Percentiles rank a stretch among this genome's conserved stretches.
Conservation (phyloP, 306 rosid genomes). For the Coriaria nepalensis region DNA sequence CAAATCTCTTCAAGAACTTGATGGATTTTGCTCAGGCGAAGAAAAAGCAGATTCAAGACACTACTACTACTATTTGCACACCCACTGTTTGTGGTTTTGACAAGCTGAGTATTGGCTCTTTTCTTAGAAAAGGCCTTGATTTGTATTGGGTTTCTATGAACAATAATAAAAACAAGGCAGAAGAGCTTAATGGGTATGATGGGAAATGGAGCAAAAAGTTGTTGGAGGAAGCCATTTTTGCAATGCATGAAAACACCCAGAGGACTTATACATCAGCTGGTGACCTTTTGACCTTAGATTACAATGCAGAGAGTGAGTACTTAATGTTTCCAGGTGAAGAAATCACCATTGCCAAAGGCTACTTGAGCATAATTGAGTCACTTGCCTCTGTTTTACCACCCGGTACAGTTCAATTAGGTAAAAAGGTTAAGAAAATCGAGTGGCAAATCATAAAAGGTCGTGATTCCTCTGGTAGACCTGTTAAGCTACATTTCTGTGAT, state of each 20-base stretch:
- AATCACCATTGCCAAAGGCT: conserved; percentile 82
- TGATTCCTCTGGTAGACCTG: conserved; percentile 36
- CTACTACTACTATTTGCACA: conserved; percentile 16
- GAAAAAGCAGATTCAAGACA: conserved; percentile 10
- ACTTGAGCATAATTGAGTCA: conserved; percentile 47
- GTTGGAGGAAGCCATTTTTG: conserved; percentile 60
- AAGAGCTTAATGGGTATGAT: conserved; percentile 30
- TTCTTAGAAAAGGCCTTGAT: conserved; percentile 50
- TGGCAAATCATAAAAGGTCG: conserved; percentile 32
- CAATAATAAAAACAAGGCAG: conserved; percentile 17
- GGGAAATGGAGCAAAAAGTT: conserved; percentile 46
- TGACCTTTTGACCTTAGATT: conserved; percentile 55
- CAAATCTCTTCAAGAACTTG: conserved; percentile 50
- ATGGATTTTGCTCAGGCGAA: conserved; percentile 64
- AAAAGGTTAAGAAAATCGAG: conserved; percentile 50
- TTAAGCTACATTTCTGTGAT: conserved; percentile 66
- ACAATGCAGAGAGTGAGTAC: conserved; percentile 70
- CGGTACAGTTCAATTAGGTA: conserved; percentile 54
- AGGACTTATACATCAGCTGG: conserved; percentile 89
- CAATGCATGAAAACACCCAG: conserved; percentile 61
- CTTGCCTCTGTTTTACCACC: conserved; percentile 71
- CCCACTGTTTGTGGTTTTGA: conserved; percentile 11
- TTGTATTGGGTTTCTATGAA: conserved; percentile 34
- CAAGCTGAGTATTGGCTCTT: conserved; percentile 51
- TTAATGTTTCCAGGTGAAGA: conserved; percentile 81